Conservation (phyloP, 768 basidiomycete genomes). For the Fomitopsis pulvina region DNA sequence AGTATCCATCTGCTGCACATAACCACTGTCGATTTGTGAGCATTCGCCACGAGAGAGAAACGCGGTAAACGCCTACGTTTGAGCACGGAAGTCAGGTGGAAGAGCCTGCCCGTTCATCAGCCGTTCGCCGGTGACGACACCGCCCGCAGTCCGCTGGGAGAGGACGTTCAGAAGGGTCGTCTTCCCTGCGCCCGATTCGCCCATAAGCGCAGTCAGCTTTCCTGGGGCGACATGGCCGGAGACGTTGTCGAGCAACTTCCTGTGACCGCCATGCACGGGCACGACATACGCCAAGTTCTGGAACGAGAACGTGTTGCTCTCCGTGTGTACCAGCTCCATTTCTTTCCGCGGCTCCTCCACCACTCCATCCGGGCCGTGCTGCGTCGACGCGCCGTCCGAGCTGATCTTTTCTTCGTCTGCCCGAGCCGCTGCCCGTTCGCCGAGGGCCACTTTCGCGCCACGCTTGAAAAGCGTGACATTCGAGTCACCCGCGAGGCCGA, state of each 20-base stretch:
- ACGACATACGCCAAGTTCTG: conserved; percentile 63
- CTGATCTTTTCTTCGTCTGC: neutral
- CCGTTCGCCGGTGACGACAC: conserved; percentile 35
- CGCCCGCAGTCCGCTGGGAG: conserved; percentile 32
- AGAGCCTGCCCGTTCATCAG: conserved; percentile 39
- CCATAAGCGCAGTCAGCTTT: conserved; percentile 75
- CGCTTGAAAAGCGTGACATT: conserved; percentile 63
- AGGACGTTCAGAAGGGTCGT: conserved; percentile 47
- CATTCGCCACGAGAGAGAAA: neutral
- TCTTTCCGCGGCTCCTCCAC: neutral
- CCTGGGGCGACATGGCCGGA: conserved; percentile 81
- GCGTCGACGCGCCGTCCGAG: neutral
- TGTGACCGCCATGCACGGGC: conserved; percentile 37
- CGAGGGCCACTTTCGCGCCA: conserved; percentile 30
- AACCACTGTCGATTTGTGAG: conserved; percentile 41
- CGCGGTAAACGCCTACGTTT: conserved; percentile 28
- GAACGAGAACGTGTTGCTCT: conserved; percentile 72
- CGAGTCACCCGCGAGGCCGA: conserved; percentile 26
- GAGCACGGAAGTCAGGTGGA: conserved; percentile 45
- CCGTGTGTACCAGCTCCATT: neutral
- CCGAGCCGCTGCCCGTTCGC: neutral
- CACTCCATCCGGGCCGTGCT: neutral
- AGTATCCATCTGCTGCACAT: conserved; percentile 82
- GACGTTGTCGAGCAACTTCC: conserved; percentile 59
- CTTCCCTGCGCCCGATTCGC: conserved; percentile 48